Evolutionary conservation across 495 filamentous ascomycete species (phyloP).

Genomic region (Penicillium steckii): DNA sequence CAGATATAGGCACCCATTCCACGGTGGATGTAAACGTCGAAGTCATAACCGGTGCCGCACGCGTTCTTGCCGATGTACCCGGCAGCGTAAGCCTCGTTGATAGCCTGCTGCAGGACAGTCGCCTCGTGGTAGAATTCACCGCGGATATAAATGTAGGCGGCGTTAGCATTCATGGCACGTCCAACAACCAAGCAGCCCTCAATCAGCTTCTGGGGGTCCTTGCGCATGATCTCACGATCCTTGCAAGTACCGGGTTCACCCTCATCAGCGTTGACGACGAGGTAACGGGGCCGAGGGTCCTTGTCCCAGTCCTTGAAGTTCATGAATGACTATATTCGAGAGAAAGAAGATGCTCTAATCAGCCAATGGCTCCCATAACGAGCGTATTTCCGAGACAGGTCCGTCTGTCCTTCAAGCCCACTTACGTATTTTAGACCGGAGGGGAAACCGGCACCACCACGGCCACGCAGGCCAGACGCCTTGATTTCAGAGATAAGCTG

Average conservation of each 20-base stretch:
- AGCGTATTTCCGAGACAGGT: not conserved
- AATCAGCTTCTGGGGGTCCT: slow-evolving; percentile 97
- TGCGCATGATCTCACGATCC: slow-evolving; percentile 99
- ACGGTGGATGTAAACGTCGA: slow-evolving; percentile 94
- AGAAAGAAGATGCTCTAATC: slow-evolving; percentile 14
- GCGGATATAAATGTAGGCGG: slow-evolving; percentile 99
- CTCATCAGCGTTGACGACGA: slow-evolving; percentile 98
- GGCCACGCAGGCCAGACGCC: slow-evolving; percentile 88
- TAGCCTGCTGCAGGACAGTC: slow-evolving; percentile 86
- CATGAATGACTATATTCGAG: slow-evolving; percentile 83
- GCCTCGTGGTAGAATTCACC: slow-evolving; percentile 99
- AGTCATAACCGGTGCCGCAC: slow-evolving; percentile 94
- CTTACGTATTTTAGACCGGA: slow-evolving; percentile 98
- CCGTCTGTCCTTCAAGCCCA: slow-evolving; percentile 19
- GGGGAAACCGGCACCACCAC: slow-evolving; percentile 96
- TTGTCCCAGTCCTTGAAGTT: slow-evolving; percentile 99
- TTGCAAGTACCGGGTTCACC: slow-evolving; percentile 99
- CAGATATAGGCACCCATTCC: slow-evolving; percentile 98
- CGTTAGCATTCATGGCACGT: slow-evolving; percentile 95
- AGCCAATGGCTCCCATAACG: not conserved
- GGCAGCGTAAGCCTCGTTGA: slow-evolving; percentile 93
- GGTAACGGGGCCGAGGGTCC: slow-evolving; percentile 90
- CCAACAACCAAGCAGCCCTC: slow-evolving; percentile 97
- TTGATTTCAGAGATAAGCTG: slow-evolving; percentile 96
- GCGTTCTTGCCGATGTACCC: slow-evolving; percentile 97